A percentile compares a stretch with the other conserved stretches of the same genome.
Conservation (phyloP, 176 grass and related monocot genomes). For the Coix lacrymajobi region DNA sequence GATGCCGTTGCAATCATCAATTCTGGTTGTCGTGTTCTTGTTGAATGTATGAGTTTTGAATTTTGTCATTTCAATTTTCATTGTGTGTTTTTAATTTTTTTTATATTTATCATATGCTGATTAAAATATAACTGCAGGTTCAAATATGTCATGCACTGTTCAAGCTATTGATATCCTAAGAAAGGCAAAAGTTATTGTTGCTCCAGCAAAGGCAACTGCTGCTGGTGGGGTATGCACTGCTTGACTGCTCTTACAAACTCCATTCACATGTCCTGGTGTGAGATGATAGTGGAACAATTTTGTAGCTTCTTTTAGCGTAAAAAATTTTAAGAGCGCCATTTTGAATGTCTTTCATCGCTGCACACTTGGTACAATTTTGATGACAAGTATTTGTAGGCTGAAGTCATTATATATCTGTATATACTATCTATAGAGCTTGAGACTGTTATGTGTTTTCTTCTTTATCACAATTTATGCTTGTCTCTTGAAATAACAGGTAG, state of each 20-base stretch:
- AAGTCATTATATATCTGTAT: background rate
- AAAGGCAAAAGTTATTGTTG: slow-evolving; percentile 85
- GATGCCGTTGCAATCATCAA: slow-evolving; percentile 79
- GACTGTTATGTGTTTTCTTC: background rate
- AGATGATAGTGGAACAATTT: slow-evolving; percentile 1
- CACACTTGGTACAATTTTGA: background rate
- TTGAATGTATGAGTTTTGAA: slow-evolving; percentile 71
- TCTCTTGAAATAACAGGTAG: slow-evolving; percentile 58
- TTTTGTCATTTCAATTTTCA: slow-evolving; percentile 8
- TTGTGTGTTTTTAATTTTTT: background rate
- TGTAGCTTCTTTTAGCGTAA: background rate
- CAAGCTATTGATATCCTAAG: slow-evolving; percentile 92
- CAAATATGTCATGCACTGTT: slow-evolving; percentile 87
- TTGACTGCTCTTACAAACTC: slow-evolving; percentile 14
- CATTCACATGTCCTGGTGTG: slow-evolving; percentile 11
- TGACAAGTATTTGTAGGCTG: background rate
- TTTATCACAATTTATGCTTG: slow-evolving; percentile 10
- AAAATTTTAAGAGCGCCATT: background rate
- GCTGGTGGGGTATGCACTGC: slow-evolving; percentile 89
- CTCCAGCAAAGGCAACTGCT: slow-evolving; percentile 90
- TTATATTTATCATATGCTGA: slow-evolving; percentile 8
- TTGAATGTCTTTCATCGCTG: background rate
- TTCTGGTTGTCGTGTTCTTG: slow-evolving; percentile 76
- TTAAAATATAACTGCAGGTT: slow-evolving; percentile 54
- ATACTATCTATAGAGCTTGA: background rate